These are phyloP conservation scores for Pneumocystis canis DNA, from an alignment of 1,139 yeast genomes.

Conservation along the genomic window DNA sequence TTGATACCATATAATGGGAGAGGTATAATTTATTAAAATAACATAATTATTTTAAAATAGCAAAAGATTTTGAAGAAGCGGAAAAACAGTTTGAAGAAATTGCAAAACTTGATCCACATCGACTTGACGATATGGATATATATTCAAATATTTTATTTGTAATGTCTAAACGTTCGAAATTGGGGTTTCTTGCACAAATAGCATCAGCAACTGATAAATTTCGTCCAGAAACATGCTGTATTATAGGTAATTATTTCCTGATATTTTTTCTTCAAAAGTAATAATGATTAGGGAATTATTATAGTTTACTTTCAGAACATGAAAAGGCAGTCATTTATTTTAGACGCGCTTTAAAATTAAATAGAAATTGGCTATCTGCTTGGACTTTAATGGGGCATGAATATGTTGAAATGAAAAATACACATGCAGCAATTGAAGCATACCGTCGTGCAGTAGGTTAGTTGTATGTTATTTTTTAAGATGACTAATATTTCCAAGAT, in stretches of 20 bases:
- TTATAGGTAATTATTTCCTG: conserved; percentile 38
- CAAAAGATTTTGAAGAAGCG: conserved; percentile 65
- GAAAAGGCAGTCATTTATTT: conserved; percentile 90
- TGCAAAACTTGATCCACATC: conserved; percentile 60
- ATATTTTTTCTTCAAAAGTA: background rate
- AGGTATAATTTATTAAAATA: conserved; percentile 3
- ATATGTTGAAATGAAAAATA: conserved; percentile 85
- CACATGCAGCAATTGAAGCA: conserved; percentile 94
- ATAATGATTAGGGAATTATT: conserved; percentile 40
- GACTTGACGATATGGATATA: conserved; percentile 80
- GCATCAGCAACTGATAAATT: conserved; percentile 73
- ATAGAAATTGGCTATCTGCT: conserved; percentile 71
- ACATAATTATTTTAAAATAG: background rate
- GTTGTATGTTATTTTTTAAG: background rate
- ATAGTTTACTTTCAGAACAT: conserved; percentile 82
- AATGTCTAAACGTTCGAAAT: conserved; percentile 73
- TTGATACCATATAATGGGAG: conserved; percentile 54
- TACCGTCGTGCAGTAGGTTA: conserved; percentile 68
- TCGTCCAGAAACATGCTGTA: conserved; percentile 89
- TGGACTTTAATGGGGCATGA: conserved; percentile 99
- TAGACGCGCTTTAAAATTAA: conserved; percentile 70
- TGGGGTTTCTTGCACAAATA: conserved; percentile 75
- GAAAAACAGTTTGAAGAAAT: conserved; percentile 67
- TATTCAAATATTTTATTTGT: conserved; percentile 90
- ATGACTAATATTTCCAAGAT: conserved; percentile 26